phyloP scores from a whole-genome alignment of 345 rosid species.

The Corchorus capsularis region DNA sequence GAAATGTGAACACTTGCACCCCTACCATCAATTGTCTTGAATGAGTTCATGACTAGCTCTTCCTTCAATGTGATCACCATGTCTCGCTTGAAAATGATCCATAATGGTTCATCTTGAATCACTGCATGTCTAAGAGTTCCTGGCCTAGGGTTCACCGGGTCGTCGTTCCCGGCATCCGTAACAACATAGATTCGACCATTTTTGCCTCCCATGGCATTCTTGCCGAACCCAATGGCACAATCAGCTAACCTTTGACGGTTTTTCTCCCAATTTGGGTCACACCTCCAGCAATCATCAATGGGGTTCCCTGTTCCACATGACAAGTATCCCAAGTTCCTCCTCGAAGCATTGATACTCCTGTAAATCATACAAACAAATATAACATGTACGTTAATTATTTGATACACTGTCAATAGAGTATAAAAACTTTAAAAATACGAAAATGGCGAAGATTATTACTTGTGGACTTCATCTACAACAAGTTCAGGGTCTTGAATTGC shows the following conservation, averaged over 20 bases:
- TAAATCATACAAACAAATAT: not conserved
- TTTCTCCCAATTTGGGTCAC: slow-evolving; percentile 70
- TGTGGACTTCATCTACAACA: slow-evolving; percentile 47
- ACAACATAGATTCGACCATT: slow-evolving; percentile 65
- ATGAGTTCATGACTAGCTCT: slow-evolving; percentile 67
- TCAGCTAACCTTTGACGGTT: slow-evolving; percentile 67
- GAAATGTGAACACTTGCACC: slow-evolving; percentile 78
- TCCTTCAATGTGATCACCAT: slow-evolving; percentile 67
- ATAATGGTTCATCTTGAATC: slow-evolving; percentile 71
- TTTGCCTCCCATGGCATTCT: slow-evolving; percentile 66
- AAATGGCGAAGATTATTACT: slow-evolving; percentile 21
- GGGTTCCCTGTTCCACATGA: slow-evolving; percentile 74
- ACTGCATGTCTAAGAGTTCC: slow-evolving; percentile 75
- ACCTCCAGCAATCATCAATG: slow-evolving; percentile 83
- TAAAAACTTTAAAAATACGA: not conserved
- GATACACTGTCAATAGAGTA: not conserved
- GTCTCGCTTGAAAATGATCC: slow-evolving; percentile 77
- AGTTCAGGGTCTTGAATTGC: slow-evolving; percentile 43
- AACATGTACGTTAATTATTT: not conserved
- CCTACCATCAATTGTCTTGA: slow-evolving; percentile 79
- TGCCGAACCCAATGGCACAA: slow-evolving; percentile 82
- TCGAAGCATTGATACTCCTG: slow-evolving; percentile 69
- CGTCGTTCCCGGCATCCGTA: slow-evolving; percentile 55
- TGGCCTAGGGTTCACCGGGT: slow-evolving; percentile 60
- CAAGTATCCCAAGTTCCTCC: slow-evolving; percentile 66